Evolutionary conservation across 345 rosid species (phyloP), one percentile per base, ranked within the genome.

Genomic region (Brassica rapa): DNA sequence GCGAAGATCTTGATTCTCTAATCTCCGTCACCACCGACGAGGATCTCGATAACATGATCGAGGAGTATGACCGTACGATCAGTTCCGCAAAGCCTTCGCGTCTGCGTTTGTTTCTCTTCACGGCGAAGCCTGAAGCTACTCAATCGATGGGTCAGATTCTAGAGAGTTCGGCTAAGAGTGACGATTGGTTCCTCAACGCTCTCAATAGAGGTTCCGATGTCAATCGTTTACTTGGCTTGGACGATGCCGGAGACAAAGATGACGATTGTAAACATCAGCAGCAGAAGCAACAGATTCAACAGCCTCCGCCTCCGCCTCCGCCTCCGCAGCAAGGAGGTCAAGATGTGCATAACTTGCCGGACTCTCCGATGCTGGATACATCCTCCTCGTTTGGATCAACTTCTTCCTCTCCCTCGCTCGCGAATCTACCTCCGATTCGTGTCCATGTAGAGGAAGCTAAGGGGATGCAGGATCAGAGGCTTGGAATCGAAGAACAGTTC

Each of bases 41-140:
- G 64, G 98, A 94, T 87, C 86, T 94, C 56, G 97, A 92, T 19
- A 94, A 92, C 83, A 92, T 94, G 97, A 86, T 94, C 84, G 98
- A 94, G 14, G 98, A 94, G 84, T 93, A 94, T 56, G 97, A 94
- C 76, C 95, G 98, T 2, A 83, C 88, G 6, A 70, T 81, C 39
- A 55, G 76, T 30, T 60, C 84, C 14, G 11, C 72, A 2, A 91
- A 87, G 43, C 85, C 91, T 14, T 81, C 89, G 51, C 85, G 98
- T 12, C 77, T 94, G 15, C 93, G 98, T 14, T 81, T 92, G 83
- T 94, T 94, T 80, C 84, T 94, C 69, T 94, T 94, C 85, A 86
- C 89, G 32, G 12, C 81, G n/a, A 94, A 88, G 74, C 85, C 88
- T 4, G 98, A 94, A n/a, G 81, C 95, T 0, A 82, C 97, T 14